A percentile compares a stretch with the other conserved stretches of the same genome.
Conservation (phyloP, 179 eudicot species). For the Spergularia azorica region DNA sequence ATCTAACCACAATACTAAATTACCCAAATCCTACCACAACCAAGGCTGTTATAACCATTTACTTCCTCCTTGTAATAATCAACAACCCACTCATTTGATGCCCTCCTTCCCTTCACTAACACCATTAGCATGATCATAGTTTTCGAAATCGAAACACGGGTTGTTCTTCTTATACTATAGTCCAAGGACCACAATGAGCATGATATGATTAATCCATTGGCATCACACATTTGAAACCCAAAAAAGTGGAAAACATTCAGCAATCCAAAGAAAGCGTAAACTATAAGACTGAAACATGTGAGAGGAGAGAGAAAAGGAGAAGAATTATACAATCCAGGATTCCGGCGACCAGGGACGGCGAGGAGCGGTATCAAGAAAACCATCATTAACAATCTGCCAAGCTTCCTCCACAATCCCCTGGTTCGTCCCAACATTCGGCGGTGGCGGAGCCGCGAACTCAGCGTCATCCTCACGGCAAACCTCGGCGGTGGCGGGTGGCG, state of each 20-base stretch:
- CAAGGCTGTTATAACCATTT: no score
- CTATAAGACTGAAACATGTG: neutral
- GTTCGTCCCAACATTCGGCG: slow-evolving; percentile 41
- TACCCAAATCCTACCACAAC: no score
- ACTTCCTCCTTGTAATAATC: no score
- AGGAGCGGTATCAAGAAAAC: slow-evolving; percentile 50
- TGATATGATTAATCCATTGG: no score
- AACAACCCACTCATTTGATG: no score
- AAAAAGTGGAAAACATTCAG: neutral
- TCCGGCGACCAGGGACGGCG: slow-evolving; percentile 74
- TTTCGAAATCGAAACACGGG: no score
- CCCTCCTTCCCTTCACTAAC: no score
- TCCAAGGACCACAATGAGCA: no score
- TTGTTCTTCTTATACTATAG: no score
- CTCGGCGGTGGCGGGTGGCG: slow-evolving; percentile 16
- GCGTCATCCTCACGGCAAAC: slow-evolving; percentile 45
- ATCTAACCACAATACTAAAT: no score
- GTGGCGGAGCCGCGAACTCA: slow-evolving; percentile 17
- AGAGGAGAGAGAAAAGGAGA: slow-evolving; percentile 8
- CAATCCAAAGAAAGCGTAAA: neutral
- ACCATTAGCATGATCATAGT: no score
- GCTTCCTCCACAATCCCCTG: slow-evolving; percentile 86
- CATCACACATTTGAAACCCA: no score
- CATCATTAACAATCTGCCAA: slow-evolving; percentile 84
- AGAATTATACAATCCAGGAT: slow-evolving; percentile 65